Evolutionary conservation across 345 rosid genomes (phyloP), one percentile per base, ranked within the genome.

Genomic region (Schrenkiella parvula): DNA sequence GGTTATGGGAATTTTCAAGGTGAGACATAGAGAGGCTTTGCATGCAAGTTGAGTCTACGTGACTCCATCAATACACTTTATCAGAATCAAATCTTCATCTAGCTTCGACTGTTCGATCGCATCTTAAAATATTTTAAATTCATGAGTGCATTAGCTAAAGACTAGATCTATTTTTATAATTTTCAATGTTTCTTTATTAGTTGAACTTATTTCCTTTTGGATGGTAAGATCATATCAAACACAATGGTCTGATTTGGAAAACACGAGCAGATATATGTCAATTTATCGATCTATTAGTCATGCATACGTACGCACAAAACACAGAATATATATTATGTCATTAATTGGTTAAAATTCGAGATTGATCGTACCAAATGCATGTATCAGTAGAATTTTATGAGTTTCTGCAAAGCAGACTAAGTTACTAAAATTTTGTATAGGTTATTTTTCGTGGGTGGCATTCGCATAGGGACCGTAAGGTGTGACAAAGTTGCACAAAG

Each of bases 31-130:
- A 43, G 43, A 55, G 53, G 6, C 54, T 38, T 48, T 50, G 31
- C 28, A 58, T 8, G 62, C 68, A 74, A 67, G 68, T 51, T 59
- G 72, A 66, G 61, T 57, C 44, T 38, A 37, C 10, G 61, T 31
- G 68, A 74, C 73, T 58, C 67, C 53, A 50, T 37, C 44, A 38
- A 64, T 18, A 38, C 26, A 46, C 34, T 46, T 18, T 39, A 26
- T 66, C 53, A 39, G 68, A 66, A 74, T 74, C 62, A 39, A 67
- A 59, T 58, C 63, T 74, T 37, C 21, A 67, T 61, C 2, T 35
- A 57, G 44, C 29, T 74, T 50, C 59, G 55, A 59, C 68, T 12
- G 5, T 57, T 66, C 25, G 22, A 50, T 59, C 62, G 73, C 39
- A 74, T 74, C 37, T 48, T 43, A 47, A 44, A 8, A 13, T 26